Evolutionary conservation across 805 yeast genomes (phyloP), one percentile per base, ranked within the genome.

Genomic region (Wickerhamiella azymoides): DNA sequence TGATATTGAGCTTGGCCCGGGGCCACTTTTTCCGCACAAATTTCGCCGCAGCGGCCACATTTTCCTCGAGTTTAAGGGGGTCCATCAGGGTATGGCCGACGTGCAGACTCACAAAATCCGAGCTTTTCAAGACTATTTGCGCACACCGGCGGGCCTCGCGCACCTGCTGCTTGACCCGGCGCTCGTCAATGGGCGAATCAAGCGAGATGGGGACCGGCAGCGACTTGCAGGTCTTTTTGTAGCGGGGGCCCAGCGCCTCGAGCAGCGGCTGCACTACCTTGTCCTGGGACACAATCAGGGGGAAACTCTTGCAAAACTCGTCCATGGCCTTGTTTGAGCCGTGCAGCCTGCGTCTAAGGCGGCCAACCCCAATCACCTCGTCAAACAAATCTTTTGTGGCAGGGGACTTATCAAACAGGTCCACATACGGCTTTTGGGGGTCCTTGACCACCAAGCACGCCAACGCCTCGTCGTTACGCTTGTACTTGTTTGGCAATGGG

Each of bases 31-130:
- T 40, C 27, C 38, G 36, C 13, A 38, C 40, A 16, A 39, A 43
- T 19, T 38, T 30, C 9, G 41, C 36, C 1, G 52, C 53, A 2
- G 54, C 53, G 11, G 46, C 49, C 21, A 55, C 41, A 42, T 56
- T 56, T 16, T 46, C 53, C 11, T 42, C 43, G 7, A 54, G 45
- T 37, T 50, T 52, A 14, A 28, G 24, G 6, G 49, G 25, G n/a
- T 48, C 57, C 59, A 56, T 56, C 16, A 44, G 40, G 8, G 56
- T 51, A 40, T 56, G 54, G 5, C 59, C 59, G 1, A 55, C 55
- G 10, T 47, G 44, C 18, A 54, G 41, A 26, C 54, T 49, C 11
- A 43, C 43, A 32, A 41, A 38, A 8, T 33, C 32, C 17, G 49
- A 25, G 2, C 55, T 52, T 26, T 50, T 52, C n/a, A 55, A 46